These are phyloP conservation scores for Teratosphaeria destructans DNA, from an alignment of 2,329 filamentous ascomycete genomes.

Conservation along the genomic window DNA sequence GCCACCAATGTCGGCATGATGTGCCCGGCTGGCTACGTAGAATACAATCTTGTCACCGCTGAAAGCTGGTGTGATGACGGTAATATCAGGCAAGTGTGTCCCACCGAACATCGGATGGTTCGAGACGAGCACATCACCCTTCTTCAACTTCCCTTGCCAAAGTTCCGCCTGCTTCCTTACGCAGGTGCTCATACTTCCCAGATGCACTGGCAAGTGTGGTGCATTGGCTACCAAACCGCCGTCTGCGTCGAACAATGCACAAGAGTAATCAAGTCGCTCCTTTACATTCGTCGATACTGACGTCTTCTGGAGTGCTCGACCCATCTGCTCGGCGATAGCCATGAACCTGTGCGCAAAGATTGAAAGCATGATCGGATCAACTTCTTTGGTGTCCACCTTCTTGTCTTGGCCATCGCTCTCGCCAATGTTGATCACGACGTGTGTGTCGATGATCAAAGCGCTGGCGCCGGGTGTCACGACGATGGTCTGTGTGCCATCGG, in stretches of 20 bases:
- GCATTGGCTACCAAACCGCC: slow-evolving; percentile 69
- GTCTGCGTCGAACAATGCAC: slow-evolving; percentile 65
- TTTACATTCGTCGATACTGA: slow-evolving; percentile 73
- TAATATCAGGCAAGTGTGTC: slow-evolving; percentile 76
- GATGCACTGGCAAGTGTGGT: slow-evolving; percentile 69
- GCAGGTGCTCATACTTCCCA: slow-evolving; percentile 79
- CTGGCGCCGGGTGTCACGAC: slow-evolving; percentile 71
- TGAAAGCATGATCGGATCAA: slow-evolving; percentile 66
- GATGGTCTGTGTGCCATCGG: slow-evolving; percentile 83
- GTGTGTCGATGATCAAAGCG: slow-evolving; percentile 71
- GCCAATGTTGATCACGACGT: slow-evolving; percentile 78
- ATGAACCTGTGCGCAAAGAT: slow-evolving; percentile 78
- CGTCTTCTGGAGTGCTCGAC: slow-evolving; percentile 66
- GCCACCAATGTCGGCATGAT: slow-evolving; percentile 77
- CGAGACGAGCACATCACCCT: slow-evolving; percentile 70
- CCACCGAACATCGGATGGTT: slow-evolving; percentile 79
- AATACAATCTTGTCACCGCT: slow-evolving; percentile 66
- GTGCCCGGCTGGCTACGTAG: slow-evolving; percentile 69
- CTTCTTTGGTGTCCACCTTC: slow-evolving; percentile 43
- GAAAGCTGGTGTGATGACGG: slow-evolving; percentile 70
- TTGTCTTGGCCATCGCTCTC: slow-evolving; percentile 42
- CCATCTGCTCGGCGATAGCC: slow-evolving; percentile 81
- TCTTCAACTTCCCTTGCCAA: slow-evolving; percentile 67
- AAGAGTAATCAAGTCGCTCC: slow-evolving; percentile 73
- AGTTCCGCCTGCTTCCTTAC: slow-evolving; percentile 69